Percentiles rank a stretch among this genome's conserved stretches.
Conservation (phyloP, 1,284 basidiomycete genomes). For the Trichosporon sp. region DNA sequence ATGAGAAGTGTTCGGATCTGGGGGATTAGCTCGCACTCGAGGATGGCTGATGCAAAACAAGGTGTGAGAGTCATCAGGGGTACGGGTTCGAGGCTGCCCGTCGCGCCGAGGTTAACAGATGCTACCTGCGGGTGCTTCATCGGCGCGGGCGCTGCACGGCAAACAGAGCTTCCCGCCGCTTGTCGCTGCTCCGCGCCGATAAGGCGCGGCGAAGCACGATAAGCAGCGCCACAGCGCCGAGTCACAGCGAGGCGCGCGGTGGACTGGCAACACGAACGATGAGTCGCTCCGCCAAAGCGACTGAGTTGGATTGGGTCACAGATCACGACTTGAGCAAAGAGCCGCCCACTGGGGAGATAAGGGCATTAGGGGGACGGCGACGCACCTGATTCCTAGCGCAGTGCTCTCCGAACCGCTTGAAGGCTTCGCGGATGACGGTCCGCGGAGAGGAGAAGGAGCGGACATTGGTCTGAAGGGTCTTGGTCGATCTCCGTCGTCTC, state of each 20-base stretch:
- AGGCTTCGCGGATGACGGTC: not conserved
- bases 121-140: not conserved
- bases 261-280: not conserved
- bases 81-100: not conserved
- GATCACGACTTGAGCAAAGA: not conserved
- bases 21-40: slow-evolving; percentile 48
- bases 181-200: not conserved
- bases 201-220: not conserved
- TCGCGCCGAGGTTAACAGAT: not conserved
- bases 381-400: slow-evolving; percentile 49
- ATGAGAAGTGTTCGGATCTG: slow-evolving; percentile 91
- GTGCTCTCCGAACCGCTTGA: slow-evolving; percentile 45
- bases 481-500: not conserved
- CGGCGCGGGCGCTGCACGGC: not conserved
- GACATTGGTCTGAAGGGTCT: not conserved
- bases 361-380: not conserved
- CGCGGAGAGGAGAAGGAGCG: not conserved
- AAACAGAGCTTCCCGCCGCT: not conserved
- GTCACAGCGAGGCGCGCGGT: not conserved
- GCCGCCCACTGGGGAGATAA: not conserved
- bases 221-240: not conserved
- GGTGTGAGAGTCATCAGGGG: not conserved
- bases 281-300: not conserved
- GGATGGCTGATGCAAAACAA: not conserved
- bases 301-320: not conserved